Evolutionary conservation across 2,329 filamentous ascomycete species (phyloP).

Genomic region (Fusarium fujikuroi): DNA sequence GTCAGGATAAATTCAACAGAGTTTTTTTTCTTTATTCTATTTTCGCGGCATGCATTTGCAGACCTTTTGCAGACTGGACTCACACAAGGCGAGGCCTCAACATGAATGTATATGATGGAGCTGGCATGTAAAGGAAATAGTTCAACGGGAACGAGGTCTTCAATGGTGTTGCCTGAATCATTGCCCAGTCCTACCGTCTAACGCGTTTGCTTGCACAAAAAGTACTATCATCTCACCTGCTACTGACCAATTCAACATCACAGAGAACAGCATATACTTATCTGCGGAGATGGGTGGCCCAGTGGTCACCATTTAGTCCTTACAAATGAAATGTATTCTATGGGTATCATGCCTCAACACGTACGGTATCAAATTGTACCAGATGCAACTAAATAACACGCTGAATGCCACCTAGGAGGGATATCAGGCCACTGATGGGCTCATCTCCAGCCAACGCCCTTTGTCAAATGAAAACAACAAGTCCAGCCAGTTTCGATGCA

Average conservation of each 20-base stretch:
- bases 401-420: slow-evolving; percentile 25
- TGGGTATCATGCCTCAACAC: slow-evolving; percentile 39
- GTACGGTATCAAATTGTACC: slow-evolving; percentile 23
- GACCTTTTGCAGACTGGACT: background rate
- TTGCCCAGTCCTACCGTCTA: background rate
- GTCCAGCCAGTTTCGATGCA: background rate
- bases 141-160: background rate
- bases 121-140: background rate
- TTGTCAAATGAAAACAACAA: slow-evolving; percentile 12
- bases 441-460: slow-evolving; percentile 23
- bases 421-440: slow-evolving; percentile 13
- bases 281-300: background rate
- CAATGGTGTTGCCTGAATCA: background rate
- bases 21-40: too few relatives aligned
- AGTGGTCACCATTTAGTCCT: background rate
- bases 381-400: slow-evolving; percentile 30
- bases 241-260: background rate
- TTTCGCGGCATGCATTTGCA: background rate
- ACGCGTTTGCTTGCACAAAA: background rate
- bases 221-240: background rate
- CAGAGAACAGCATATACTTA: background rate
- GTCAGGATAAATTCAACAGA: background rate
- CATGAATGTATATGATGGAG: background rate
- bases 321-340: slow-evolving; percentile 32
- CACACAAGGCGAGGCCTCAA: background rate